Base-by-base conservation (phyloP, 2,329 filamentous ascomycete species). In the Penicillium sp. region DNA sequence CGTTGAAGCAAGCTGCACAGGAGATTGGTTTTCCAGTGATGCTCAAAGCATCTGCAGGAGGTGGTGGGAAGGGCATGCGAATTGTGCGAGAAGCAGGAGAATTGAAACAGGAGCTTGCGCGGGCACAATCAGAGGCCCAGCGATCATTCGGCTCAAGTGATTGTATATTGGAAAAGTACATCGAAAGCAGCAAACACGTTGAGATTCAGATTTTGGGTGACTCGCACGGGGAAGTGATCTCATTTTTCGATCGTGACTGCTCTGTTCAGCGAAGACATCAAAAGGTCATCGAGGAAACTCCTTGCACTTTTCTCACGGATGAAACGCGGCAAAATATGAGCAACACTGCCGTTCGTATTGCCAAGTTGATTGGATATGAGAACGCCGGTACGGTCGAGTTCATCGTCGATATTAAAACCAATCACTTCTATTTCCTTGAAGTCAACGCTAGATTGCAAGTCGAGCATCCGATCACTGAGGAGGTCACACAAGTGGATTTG, bases 201-300 rank as follows among this genome's bases (percentile, higher is more conserved):
- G 52, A 53, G 26, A 49, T 46, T 9, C 52, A 53, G 21, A 39
- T 53, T 6, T 15, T 53, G 12, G 52, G 38, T 19, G 44, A 51
- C 32, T 37, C 33, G 7, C 32, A 19, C 31, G 75, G 74, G 0
- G 59, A 62, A 4, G 70, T 73, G 0, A 56, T 72, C 13, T 62
- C 68, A 13, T 58, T 71, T 0, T 69, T 73, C 3, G 74, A 77
- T 45, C 61, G 75, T 12, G 76, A 78, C 33, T 78, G 75, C 54
- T 76, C 74, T 9, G 55, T 77, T 2, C 75, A 78, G 43, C 61
- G 75, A 7, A 64, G 75, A 1, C 70, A 77, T 46, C 75, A 78
- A 49, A 78, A 78, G 49, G 66, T 77, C 2, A 62, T 78, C 0
- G 75, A 78, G 45, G 73, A 76, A 57, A 67, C 65, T 3, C 72